phyloP scores from a whole-genome alignment of 768 basidiomycete species.

The Royoungia palumana region DNA sequence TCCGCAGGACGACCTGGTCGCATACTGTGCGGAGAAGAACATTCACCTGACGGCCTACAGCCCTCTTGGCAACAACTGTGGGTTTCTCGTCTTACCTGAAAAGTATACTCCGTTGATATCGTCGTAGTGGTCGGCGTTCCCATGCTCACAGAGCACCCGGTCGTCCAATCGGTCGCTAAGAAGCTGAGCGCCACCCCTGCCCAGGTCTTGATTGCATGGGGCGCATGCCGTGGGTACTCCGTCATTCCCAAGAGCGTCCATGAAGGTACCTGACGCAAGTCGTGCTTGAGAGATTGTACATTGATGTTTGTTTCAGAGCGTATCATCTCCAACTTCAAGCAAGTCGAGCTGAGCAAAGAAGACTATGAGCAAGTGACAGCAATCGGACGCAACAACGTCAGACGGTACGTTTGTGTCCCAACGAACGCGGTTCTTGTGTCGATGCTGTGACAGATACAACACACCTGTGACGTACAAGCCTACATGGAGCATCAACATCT shows the following conservation, averaged over 20 bases:
- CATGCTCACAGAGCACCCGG: constrained; percentile 64
- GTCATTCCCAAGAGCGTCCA: constrained; percentile 85
- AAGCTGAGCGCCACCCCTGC: constrained; percentile 65
- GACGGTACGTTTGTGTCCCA: constrained; percentile 26
- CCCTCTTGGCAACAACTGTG: constrained; percentile 80
- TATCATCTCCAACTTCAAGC: constrained; percentile 74
- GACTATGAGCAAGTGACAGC: constrained; percentile 55
- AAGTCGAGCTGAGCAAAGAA: constrained; percentile 61
- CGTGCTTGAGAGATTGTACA: background rate
- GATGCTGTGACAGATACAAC: constrained; percentile 40
- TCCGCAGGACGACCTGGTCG: constrained; percentile 69
- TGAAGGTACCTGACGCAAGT: constrained; percentile 36
- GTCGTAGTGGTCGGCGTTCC: constrained; percentile 54
- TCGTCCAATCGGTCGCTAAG: constrained; percentile 60
- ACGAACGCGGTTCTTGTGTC: background rate
- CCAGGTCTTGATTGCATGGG: constrained; percentile 85
- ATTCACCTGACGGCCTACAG: constrained; percentile 72
- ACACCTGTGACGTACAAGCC: constrained; percentile 58
- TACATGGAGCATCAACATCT: constrained; percentile 71
- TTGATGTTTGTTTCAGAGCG: constrained; percentile 38
- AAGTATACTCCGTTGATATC: background rate
- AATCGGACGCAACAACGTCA: constrained; percentile 37
- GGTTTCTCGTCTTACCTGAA: constrained; percentile 18
- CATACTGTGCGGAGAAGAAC: constrained; percentile 62
- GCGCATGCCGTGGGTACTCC: constrained; percentile 65